Base-by-base conservation (phyloP, 2,329 filamentous ascomycete genomes). In the Fusarium kyushuense region DNA sequence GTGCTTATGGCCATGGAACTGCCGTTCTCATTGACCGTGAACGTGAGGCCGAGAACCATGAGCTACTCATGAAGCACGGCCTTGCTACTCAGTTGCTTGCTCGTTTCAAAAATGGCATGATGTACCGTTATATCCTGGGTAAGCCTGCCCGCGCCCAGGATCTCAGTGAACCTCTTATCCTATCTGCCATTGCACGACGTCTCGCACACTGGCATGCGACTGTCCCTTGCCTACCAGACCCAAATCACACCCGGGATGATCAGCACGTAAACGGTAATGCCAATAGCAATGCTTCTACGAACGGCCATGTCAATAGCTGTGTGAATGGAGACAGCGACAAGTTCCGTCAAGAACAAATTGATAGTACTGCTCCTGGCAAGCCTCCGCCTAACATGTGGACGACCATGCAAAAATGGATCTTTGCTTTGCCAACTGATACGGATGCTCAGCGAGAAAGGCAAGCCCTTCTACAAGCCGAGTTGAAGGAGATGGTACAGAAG, bases 1-100 rank as follows among this genome's bases (percentile, higher is more conserved):
- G 96, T 72, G 96, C 96, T 65, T 99, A 97, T 80, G 96, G 96
- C 73, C 90, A 96, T 78, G 93, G 94, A 68, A 98, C 96, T 71
- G 94, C 97, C 76, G 87, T 98, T 55, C 87, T 99, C 73, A 99
- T 99, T 81, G 96, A 99, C 82, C 92, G 96, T 71, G 92, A 97
- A 82, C 90, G 95, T 85, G 90, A 88, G 84, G 87, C 85, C 2
- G 85, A 89, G 74, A 90, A 90, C 77, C 96, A 99, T 81, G 94
- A 94, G 77, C 86, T 97, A 58, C 89, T 98, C 66, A 93, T 94
- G 81, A 88, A 88, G 71, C 85, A 94, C 74, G 89, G 90, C 73
- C 89, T 99, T 54, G 96, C 96, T 21, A 96, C 96, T 36, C 85
- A 92, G 64, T 86, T 99, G 53, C 87, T 98, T 61, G 96, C 94